These are phyloP conservation scores for Botrytis cinerea DNA, from an alignment of 2,329 filamentous ascomycete species.

Conservation along the genomic window DNA sequence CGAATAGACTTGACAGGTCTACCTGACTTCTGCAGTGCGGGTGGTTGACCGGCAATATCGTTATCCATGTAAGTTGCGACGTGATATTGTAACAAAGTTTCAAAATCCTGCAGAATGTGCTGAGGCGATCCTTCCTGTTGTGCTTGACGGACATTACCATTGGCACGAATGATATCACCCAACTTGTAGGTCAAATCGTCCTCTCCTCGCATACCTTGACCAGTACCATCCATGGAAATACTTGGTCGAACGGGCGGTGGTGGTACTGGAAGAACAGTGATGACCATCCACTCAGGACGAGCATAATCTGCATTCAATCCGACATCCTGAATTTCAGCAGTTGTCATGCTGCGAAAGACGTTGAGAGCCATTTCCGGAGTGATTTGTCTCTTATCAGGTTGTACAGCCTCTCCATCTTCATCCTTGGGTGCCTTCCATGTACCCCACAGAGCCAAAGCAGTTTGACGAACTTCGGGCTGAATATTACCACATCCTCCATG, in stretches of 20 bases:
- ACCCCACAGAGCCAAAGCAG: slow-evolving; percentile 78
- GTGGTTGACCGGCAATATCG: slow-evolving; percentile 92
- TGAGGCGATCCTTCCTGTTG: slow-evolving; percentile 88
- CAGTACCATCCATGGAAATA: slow-evolving; percentile 94
- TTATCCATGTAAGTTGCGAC: slow-evolving; percentile 99
- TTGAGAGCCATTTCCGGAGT: slow-evolving; percentile 82
- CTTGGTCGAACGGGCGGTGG: slow-evolving; percentile 94
- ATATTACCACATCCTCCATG: slow-evolving; percentile 94
- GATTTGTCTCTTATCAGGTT: slow-evolving; percentile 78
- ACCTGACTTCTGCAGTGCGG: slow-evolving; percentile 94
- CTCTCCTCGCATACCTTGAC: slow-evolving; percentile 89
- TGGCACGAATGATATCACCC: slow-evolving; percentile 96
- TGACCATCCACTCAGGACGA: slow-evolving; percentile 96
- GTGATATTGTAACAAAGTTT: slow-evolving; percentile 91
- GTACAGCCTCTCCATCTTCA: slow-evolving; percentile 69
- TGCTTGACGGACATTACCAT: slow-evolving; percentile 89
- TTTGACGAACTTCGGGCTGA: slow-evolving; percentile 85
- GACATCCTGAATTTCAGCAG: slow-evolving; percentile 80
- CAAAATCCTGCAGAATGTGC: slow-evolving; percentile 89
- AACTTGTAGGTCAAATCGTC: slow-evolving; percentile 99
- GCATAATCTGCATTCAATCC: slow-evolving; percentile 94
- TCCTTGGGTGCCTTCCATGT: slow-evolving; percentile 72
- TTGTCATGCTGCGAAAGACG: slow-evolving; percentile 82
- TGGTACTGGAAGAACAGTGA: slow-evolving; percentile 92
- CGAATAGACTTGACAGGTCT: slow-evolving; percentile 96